Evolutionary conservation across 2,329 filamentous ascomycete species (phyloP), one percentile per base, ranked within the genome.

Genomic region (Lasiodiplodia sp.): DNA sequence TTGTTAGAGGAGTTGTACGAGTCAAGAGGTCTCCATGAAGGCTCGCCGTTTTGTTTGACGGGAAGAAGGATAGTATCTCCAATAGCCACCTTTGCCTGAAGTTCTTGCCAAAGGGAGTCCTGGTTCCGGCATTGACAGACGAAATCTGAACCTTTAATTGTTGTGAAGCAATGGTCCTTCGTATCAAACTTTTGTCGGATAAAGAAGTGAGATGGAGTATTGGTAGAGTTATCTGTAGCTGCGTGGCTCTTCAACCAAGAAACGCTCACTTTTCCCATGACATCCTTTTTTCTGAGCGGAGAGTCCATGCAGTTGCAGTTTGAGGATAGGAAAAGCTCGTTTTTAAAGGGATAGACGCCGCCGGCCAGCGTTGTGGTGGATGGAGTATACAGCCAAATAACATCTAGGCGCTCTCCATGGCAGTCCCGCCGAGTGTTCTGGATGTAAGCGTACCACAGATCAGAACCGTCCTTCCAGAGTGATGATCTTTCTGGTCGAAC

Each of bases 281-380:
- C 81, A 40, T 92, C 85, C 0, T 84, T 78, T 1, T 85, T 83
- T 0, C 82, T 72, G 3, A 92, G 82, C 34, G 84, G 83, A 0
- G 79, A 75, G 21, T 86, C 82, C 0, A 81, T 76, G 70, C 92
- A 96, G 1, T 90, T 91, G 79, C 93, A 95, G 69, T 94, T 88
- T 63, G 93, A 87, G 0, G 90, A 92, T 0, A 95, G 79, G 70
- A 96, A 96, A 0, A 96, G 78, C 77, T 96, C 92, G 64, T 94
- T 92, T 0, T 79, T 70, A 77, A 88, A 90, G 0, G 90, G 90
- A 72, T 95, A 96, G 11, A 84, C 85, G 79, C 90, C 89, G 6
- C 86, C 80, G 0, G 85, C 87, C 53, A 93, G 92, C 0, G 90
- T 86, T 0, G 93, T 96, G 66, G 96, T 90, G 0, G 83, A 82